phyloP scores from a whole-genome alignment of 352 stramenopile species.

The Phytopythium chamaehyphon region DNA sequence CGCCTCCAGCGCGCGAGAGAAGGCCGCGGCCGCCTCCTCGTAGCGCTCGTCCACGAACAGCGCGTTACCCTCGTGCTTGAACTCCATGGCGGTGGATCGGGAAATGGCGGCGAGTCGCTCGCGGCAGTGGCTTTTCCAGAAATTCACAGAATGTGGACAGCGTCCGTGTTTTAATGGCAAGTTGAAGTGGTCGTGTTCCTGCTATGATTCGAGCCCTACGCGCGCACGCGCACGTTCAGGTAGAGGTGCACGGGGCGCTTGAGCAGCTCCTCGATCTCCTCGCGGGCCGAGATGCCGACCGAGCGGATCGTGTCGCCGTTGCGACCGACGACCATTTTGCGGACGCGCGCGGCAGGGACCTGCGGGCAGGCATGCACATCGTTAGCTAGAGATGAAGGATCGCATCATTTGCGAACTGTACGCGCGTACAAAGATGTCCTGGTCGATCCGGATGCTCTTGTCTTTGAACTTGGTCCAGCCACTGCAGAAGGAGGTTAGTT shows the following conservation, averaged over 20 bases:
- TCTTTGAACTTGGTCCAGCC: conserved; percentile 87
- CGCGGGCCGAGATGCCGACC: conserved; percentile 62
- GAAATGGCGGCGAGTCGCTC: conserved; percentile 7
- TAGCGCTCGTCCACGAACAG: conserved; percentile 85
- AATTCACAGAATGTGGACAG: too few relatives aligned
- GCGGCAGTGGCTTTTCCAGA: conserved; percentile 1
- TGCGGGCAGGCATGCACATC: conserved; percentile 5
- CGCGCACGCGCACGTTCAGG: conserved; percentile 77
- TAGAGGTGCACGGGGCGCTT: conserved; percentile 77
- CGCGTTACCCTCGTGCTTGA: conserved; percentile 68
- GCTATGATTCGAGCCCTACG: conserved; percentile 4
- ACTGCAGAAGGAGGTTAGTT: conserved; percentile 8
- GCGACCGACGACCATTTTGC: conserved; percentile 77
- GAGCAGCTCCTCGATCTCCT: conserved; percentile 75
- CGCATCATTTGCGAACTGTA: conserved; percentile 1
- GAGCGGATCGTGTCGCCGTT: conserved; percentile 76
- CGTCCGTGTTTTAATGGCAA: too few relatives aligned
- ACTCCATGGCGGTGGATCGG: conserved; percentile 46
- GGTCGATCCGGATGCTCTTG: conserved; percentile 83
- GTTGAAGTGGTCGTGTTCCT: neutral
- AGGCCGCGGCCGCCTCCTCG: conserved; percentile 47
- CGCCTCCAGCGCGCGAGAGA: conserved; percentile 38
- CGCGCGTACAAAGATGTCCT: conserved; percentile 81
- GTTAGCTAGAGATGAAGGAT: neutral
- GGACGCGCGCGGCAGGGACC: conserved; percentile 68